A percentile compares a stretch with the other conserved stretches of the same genome.
These are phyloP conservation scores for Jamesozyma spencerorum DNA, from an alignment of 805 yeast species.

Conservation along the genomic window DNA sequence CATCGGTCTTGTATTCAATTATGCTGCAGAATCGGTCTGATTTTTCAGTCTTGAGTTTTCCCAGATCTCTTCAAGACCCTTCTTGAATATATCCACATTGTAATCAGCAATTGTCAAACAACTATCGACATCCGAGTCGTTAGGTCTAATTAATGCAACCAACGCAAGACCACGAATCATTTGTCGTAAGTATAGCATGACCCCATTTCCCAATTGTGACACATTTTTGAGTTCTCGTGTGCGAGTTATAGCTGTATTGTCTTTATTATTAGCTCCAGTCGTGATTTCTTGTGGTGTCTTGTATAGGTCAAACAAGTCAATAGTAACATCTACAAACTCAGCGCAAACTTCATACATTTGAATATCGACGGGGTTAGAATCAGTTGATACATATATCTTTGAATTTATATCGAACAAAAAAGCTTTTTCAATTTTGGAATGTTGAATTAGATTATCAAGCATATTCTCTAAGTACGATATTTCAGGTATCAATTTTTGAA, in stretches of 20 bases:
- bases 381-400: conserved; percentile 92
- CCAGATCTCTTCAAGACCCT: conserved; percentile 61
- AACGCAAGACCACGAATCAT: conserved; percentile 90
- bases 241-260: conserved; percentile 2
- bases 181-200: conserved; percentile 74
- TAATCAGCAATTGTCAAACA: conserved; percentile 70
- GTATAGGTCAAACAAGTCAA: conserved; percentile 73
- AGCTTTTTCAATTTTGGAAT: conserved; percentile 85
- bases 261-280: neutral
- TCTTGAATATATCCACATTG: conserved; percentile 73
- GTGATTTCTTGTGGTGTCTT: conserved; percentile 20
- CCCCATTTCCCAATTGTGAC: conserved; percentile 72
- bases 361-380: conserved; percentile 89
- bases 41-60: conserved; percentile 25
- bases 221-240: conserved; percentile 45
- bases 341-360: conserved; percentile 96
- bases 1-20: too few species aligned
- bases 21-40: neutral
- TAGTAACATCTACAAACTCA: conserved; percentile 89
- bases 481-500: conserved; percentile 84
- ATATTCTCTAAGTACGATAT: conserved; percentile 80
- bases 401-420: conserved; percentile 86
- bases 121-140: conserved; percentile 40
- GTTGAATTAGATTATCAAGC: conserved; percentile 80
- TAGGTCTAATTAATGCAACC: conserved; percentile 75